These are phyloP conservation scores for Stemphylium vesicarium DNA, from an alignment of 2,329 filamentous ascomycete species.

Conservation along the genomic window DNA sequence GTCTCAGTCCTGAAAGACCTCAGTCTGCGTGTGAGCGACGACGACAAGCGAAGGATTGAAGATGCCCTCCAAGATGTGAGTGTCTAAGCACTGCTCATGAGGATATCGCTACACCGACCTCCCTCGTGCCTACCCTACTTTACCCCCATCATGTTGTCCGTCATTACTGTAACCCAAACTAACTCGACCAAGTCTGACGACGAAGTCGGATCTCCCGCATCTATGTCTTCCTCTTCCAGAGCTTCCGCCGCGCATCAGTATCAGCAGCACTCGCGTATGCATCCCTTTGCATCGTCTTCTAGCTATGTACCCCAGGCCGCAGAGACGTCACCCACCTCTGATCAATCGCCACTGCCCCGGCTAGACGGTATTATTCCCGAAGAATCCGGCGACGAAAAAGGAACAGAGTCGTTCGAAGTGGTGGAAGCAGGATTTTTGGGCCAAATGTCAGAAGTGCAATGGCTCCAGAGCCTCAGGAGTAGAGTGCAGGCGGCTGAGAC, in stretches of 20 bases:
- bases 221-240: slow-evolving; percentile 5
- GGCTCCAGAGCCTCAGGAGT: slow-evolving; percentile 23
- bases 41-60: slow-evolving; percentile 18
- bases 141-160: background rate
- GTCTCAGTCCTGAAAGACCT: slow-evolving; percentile 22
- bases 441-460: slow-evolving; percentile 29
- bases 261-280: slow-evolving; percentile 1
- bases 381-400: slow-evolving; percentile 1
- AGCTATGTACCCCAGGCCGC: background rate
- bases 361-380: background rate
- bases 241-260: background rate
- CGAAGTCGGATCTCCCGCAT: background rate
- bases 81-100: background rate
- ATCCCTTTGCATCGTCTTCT: background rate
- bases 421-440: slow-evolving; percentile 17
- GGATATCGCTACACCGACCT: background rate
- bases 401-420: background rate
- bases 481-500: slow-evolving; percentile 1
- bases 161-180: background rate
- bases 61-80: slow-evolving; percentile 19
- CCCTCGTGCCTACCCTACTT: background rate
- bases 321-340: background rate
- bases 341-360: slow-evolving; percentile 2
- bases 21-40: slow-evolving; percentile 15
- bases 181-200: slow-evolving; percentile 9